Conservation (phyloP, 192 early-diverging fungal genomes). For the Entrophospora sp. region DNA sequence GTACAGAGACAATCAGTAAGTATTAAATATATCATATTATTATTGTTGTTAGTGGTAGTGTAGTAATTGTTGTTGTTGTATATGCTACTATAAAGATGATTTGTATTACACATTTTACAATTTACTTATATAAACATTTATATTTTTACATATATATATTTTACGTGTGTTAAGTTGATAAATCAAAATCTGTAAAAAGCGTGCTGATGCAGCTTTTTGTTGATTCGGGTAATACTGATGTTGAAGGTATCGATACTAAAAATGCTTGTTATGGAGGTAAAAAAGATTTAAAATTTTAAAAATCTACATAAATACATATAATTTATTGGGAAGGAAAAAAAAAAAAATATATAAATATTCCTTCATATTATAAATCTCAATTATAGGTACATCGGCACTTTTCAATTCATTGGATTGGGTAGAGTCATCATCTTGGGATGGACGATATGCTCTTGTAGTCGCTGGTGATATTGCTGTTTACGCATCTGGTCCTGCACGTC, state of each 20-base stretch:
- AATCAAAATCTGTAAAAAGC: conserved; percentile 96
- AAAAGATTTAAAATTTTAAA: not conserved
- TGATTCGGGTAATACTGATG: conserved; percentile 83
- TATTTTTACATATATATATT: not conserved
- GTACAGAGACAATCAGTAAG: conserved; percentile 88
- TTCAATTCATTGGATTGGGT: conserved; percentile 98
- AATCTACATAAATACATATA: not conserved
- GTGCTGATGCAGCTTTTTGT: conserved; percentile 93
- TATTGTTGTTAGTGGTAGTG: too few species aligned
- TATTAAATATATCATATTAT: too few species aligned
- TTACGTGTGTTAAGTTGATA: conserved; percentile 55
- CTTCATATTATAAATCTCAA: not conserved
- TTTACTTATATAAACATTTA: not conserved
- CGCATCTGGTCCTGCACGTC: conserved; percentile 80
- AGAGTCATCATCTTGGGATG: conserved; percentile 90
- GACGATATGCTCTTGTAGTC: conserved; percentile 79
- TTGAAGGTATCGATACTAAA: conserved; percentile 96
- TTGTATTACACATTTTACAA: too few species aligned
- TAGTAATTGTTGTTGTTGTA: too few species aligned
- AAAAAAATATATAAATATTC: too few species aligned
- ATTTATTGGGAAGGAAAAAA: too few species aligned
- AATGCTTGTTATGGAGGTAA: conserved; percentile 98
- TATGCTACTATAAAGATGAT: too few species aligned
- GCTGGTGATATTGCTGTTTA: conserved; percentile 98
- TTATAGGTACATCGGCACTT: conserved; percentile 68